Percentiles rank a stretch among this genome's conserved stretches.
Conservation (phyloP, 495 filamentous ascomycete species). For the Aspergillus haitiensis region DNA sequence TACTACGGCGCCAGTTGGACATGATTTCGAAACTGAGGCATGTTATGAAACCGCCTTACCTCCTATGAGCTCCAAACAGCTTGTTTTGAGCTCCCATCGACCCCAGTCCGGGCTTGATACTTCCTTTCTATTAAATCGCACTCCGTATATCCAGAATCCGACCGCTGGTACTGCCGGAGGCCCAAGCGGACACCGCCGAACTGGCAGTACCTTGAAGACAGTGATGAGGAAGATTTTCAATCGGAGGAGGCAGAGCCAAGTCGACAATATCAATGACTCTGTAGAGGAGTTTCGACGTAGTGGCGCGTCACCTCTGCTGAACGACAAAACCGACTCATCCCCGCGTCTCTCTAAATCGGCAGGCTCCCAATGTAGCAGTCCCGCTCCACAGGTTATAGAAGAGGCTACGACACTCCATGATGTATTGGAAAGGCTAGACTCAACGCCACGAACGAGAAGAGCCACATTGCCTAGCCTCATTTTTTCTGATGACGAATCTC, state of each 20-base stretch:
- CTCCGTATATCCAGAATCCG: slow-evolving; percentile 21
- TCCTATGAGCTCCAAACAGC: slow-evolving; percentile 29
- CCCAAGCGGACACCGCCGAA: slow-evolving; percentile 40
- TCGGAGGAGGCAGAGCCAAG: slow-evolving; percentile 42
- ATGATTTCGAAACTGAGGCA: slow-evolving; percentile 7
- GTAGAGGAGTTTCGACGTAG: slow-evolving; percentile 17
- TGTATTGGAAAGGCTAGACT: slow-evolving; percentile 26
- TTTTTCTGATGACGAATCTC: slow-evolving; percentile 42
- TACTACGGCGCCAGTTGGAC: slow-evolving; percentile 2
- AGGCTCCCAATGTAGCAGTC: slow-evolving; percentile 32
- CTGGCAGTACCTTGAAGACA: slow-evolving; percentile 46
- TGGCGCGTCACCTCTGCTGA: slow-evolving; percentile 1
- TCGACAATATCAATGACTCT: slow-evolving; percentile 35
- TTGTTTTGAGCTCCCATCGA: slow-evolving; percentile 19
- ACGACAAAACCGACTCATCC: slow-evolving; percentile 1
- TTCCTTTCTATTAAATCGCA: slow-evolving; percentile 14
- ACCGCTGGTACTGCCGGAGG: slow-evolving; percentile 27
- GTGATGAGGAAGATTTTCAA: slow-evolving; percentile 53
- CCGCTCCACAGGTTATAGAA: slow-evolving; percentile 27
- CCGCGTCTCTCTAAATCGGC: slow-evolving; percentile 28
- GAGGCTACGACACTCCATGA: slow-evolving; percentile 27
- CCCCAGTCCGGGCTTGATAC: slow-evolving; percentile 12
- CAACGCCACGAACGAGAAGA: slow-evolving; percentile 35
- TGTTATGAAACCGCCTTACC: slow-evolving; percentile 25
- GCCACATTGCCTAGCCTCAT: slow-evolving; percentile 49